Evolutionary conservation across 345 rosid species (phyloP).

Genomic region (Passiflora organensis): DNA sequence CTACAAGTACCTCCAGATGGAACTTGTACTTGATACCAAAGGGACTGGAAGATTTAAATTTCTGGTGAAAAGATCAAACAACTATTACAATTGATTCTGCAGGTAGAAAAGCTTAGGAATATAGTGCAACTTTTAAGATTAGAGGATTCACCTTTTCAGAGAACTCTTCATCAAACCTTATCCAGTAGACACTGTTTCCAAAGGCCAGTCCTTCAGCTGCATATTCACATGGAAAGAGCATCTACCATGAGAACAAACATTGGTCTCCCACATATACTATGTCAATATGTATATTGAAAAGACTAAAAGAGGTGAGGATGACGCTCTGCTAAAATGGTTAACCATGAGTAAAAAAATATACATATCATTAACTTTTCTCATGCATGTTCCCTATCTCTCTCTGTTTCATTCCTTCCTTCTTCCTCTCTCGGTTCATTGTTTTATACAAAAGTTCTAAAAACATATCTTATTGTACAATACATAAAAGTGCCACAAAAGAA

Average conservation of each 20-base stretch:
- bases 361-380: no score
- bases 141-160: slow-evolving; percentile 54
- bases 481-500: no score
- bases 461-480: no score
- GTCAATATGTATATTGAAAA: slow-evolving; percentile 5
- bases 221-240: slow-evolving; percentile 27
- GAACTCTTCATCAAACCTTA: slow-evolving; percentile 77
- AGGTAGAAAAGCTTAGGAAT: not conserved
- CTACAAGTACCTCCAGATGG: slow-evolving; percentile 74
- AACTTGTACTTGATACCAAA: slow-evolving; percentile 85
- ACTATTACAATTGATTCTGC: slow-evolving; percentile 11
- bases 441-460: no score
- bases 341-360: no score
- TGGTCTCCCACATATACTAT: slow-evolving; percentile 8
- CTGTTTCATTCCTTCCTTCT: no score
- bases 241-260: slow-evolving; percentile 18
- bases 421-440: no score
- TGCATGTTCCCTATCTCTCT: no score
- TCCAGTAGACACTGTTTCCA: slow-evolving; percentile 85
- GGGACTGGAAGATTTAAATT: slow-evolving; percentile 69
- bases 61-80: slow-evolving; percentile 44
- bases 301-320: not conserved
- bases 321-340: no score
- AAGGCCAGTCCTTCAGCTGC: slow-evolving; percentile 70
- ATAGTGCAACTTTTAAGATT: not conserved